phyloP scores from a whole-genome alignment of 768 basidiomycete species.

The Tricholoma saponaceum region DNA sequence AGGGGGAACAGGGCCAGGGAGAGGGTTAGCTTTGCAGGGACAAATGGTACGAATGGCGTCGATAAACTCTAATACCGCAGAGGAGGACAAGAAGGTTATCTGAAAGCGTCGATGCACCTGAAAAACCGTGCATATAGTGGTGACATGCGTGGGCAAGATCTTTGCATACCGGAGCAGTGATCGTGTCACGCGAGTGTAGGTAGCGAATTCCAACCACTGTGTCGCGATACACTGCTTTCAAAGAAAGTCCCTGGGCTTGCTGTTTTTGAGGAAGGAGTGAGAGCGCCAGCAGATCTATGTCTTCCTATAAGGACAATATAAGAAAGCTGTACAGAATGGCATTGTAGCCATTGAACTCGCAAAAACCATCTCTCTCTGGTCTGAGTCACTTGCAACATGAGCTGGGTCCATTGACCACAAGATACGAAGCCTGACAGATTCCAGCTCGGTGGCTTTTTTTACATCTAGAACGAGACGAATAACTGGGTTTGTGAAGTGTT shows the following conservation, averaged over 20 bases:
- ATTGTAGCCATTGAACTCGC: conserved; percentile 37
- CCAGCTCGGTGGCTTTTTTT: conserved; percentile 47
- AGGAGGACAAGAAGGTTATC: conserved; percentile 54
- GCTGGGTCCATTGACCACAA: conserved; percentile 53
- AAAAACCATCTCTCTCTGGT: conserved; percentile 59
- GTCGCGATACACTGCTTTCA: conserved; percentile 79
- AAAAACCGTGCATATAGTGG: conserved; percentile 2
- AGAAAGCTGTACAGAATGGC: conserved; percentile 6
- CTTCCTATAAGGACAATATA: conserved; percentile 48
- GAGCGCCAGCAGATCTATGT: conserved; percentile 69
- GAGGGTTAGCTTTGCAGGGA: conserved; percentile 64
- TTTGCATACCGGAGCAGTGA: conserved; percentile 12
- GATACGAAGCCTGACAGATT: conserved; percentile 63
- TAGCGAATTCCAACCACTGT: conserved; percentile 74
- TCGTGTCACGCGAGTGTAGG: conserved; percentile 42
- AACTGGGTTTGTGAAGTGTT: conserved; percentile 71
- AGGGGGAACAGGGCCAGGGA: conserved; percentile 13
- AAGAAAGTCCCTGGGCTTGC: conserved; percentile 53
- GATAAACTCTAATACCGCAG: conserved; percentile 53
- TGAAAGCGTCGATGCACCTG: conserved; percentile 76
- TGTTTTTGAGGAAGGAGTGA: conserved; percentile 40
- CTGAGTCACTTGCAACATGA: conserved; percentile 18
- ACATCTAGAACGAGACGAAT: conserved; percentile 62
- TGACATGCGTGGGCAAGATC: not conserved
- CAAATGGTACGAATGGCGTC: conserved; percentile 62